These are phyloP conservation scores for Sugiyamaella boreocaroliniensis DNA, from an alignment of 805 yeast genomes.

Conservation along the genomic window DNA sequence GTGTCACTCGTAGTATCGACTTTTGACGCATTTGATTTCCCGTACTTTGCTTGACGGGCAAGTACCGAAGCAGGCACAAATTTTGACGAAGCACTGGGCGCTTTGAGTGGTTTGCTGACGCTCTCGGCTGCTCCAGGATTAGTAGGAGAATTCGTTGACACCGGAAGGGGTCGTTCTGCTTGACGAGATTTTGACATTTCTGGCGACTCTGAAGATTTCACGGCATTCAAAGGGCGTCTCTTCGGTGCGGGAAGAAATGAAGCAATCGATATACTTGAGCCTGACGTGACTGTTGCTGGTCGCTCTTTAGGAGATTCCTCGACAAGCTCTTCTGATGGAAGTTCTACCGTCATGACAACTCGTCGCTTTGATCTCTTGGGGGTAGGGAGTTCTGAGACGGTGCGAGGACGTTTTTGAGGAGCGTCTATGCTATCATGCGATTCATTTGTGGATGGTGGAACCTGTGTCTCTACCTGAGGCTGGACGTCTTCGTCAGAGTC, in stretches of 20 bases:
- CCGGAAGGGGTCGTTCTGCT: not conserved
- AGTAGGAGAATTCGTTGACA: not conserved
- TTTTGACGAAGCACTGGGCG: not conserved
- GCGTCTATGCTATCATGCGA: not conserved
- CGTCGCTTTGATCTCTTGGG: not conserved
- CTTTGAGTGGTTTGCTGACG: no score
- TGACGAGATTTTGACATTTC: not conserved
- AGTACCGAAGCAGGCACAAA: constrained; percentile 20
- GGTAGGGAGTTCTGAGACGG: not conserved
- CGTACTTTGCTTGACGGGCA: constrained; percentile 19
- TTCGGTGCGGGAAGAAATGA: constrained; percentile 1
- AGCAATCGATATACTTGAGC: not conserved
- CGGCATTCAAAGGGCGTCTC: not conserved
- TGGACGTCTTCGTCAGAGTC: not conserved
- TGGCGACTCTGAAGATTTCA: not conserved
- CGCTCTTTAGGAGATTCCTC: not conserved
- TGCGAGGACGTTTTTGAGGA: not conserved
- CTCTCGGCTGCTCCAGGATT: not conserved
- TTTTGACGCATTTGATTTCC: constrained; percentile 1
- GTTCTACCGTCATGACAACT: not conserved
- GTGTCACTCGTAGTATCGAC: not conserved
- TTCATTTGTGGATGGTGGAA: no score
- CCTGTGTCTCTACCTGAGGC: not conserved
- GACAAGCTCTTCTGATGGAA: not conserved
- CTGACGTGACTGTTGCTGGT: not conserved